Percentiles rank a stretch among this genome's conserved stretches.
phyloP scores from a whole-genome alignment of 2,329 filamentous ascomycete genomes.

The Fusarium sp. region DNA sequence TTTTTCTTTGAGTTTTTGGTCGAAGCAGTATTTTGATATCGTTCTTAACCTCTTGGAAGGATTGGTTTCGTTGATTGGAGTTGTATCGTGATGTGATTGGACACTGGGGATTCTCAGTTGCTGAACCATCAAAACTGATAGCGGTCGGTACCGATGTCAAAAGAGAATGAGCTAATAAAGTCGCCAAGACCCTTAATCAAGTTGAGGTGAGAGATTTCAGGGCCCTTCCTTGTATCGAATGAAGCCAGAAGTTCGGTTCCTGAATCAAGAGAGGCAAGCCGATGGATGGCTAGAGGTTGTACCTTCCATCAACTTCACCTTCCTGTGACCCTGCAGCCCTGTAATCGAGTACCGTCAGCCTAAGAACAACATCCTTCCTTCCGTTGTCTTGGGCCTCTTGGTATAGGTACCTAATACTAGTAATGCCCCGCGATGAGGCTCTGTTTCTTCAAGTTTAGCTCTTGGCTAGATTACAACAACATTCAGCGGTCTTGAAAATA shows the following conservation, averaged over 20 bases:
- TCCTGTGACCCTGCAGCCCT: too few relatives aligned
- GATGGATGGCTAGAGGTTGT: neutral
- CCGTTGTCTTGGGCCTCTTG: conserved; percentile 6
- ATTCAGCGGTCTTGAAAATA: too few relatives aligned
- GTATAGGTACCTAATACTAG: neutral
- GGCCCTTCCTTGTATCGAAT: neutral
- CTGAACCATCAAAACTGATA: neutral
- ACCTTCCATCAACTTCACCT: conserved; percentile 2
- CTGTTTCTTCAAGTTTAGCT: conserved; percentile 19
- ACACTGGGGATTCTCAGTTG: neutral
- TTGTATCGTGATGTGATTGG: conserved; percentile 16
- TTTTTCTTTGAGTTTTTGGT: conserved; percentile 1
- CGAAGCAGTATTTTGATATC: neutral
- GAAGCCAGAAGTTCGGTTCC: neutral
- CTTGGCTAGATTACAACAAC: neutral
- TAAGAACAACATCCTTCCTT: conserved; percentile 5
- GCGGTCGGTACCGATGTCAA: neutral
- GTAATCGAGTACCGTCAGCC: neutral
- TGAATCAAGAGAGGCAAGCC: conserved; percentile 26
- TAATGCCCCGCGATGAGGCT: conserved; percentile 38
- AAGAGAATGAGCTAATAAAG: neutral
- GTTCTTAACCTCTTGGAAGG: neutral
- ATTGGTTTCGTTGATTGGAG: neutral
- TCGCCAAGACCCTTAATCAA: neutral
- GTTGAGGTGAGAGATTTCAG: neutral